Conservation (phyloP, 1,284 basidiomycete species). For the Naganishia liquefaciens region DNA sequence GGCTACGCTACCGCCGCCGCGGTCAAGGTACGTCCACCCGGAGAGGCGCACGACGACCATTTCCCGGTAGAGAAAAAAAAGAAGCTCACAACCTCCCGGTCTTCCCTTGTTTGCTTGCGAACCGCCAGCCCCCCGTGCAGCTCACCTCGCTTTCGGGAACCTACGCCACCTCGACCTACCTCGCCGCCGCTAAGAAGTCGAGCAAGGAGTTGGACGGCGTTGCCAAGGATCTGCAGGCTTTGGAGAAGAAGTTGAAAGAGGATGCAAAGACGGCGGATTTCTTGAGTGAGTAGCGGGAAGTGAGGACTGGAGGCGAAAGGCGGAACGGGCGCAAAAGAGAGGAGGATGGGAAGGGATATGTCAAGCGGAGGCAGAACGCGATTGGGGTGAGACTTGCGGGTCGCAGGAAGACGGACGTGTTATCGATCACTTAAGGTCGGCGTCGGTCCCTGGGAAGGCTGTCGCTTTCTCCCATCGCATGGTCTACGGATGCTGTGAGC, state of each 20-base stretch:
- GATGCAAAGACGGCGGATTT: constrained; percentile 68
- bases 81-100: neutral
- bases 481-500: too few species aligned
- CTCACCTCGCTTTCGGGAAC: constrained; percentile 62
- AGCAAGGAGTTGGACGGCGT: constrained; percentile 64
- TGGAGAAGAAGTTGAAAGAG: constrained; percentile 67
- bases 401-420: neutral
- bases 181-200: constrained; percentile 84
- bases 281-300: constrained; percentile 56
- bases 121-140: constrained; percentile 51
- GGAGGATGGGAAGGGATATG: neutral
- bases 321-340: neutral
- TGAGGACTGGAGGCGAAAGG: neutral
- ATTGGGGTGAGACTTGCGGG: neutral
- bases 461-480: too few species aligned
- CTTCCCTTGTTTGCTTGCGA: neutral
- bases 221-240: constrained; percentile 75
- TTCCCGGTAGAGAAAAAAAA: too few species aligned
- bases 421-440: too few species aligned
- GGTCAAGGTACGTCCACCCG: constrained; percentile 50
- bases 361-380: neutral
- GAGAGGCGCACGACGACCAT: too few species aligned
- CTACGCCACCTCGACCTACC: constrained; percentile 92
- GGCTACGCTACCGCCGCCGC: constrained; percentile 51
- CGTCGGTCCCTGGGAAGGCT: too few species aligned